Evolutionary conservation across 2,329 filamentous ascomycete species (phyloP).

Genomic region (Aspergillus ibericus): DNA sequence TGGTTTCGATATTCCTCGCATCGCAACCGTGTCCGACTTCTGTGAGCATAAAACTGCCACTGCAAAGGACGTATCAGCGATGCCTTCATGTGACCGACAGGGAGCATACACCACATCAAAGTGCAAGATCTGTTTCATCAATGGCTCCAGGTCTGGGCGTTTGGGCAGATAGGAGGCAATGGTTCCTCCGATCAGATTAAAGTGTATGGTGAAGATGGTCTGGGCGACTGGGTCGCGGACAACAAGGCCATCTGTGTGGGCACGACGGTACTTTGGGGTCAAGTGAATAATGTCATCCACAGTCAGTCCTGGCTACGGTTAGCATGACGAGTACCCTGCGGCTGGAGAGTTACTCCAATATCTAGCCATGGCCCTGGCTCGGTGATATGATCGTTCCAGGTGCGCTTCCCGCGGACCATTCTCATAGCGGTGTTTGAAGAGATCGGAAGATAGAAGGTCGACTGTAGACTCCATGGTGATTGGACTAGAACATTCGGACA

Average conservation of each 20-base stretch:
- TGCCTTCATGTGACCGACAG: too few relatives aligned
- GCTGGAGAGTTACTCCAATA: neutral
- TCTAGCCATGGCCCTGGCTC: slow-evolving; percentile 6
- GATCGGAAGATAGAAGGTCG: neutral
- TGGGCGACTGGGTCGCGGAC: slow-evolving; percentile 1
- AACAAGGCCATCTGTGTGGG: slow-evolving; percentile 2
- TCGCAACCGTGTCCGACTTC: slow-evolving; percentile 44
- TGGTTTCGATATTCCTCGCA: slow-evolving; percentile 40
- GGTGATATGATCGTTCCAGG: slow-evolving; percentile 5
- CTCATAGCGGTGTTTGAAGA: slow-evolving; percentile 1
- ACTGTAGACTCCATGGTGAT: neutral
- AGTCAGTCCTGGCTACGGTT: neutral
- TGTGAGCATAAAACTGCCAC: slow-evolving; percentile 39
- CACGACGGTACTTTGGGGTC: slow-evolving; percentile 1
- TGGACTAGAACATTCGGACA: too few relatives aligned
- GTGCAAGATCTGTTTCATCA: slow-evolving; percentile 18
- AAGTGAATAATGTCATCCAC: slow-evolving; percentile 1
- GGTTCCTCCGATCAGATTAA: slow-evolving; percentile 22
- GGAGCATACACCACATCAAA: slow-evolving; percentile 23
- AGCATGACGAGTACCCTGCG: neutral
- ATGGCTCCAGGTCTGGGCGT: slow-evolving; percentile 15
- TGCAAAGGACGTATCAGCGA: neutral
- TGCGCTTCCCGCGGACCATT: neutral
- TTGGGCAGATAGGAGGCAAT: slow-evolving; percentile 16
- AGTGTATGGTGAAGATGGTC: slow-evolving; percentile 20